A percentile compares a stretch with the other conserved stretches of the same genome.
Evolutionary conservation across 768 basidiomycete species (phyloP).

Genomic region (Paxillus involutus): DNA sequence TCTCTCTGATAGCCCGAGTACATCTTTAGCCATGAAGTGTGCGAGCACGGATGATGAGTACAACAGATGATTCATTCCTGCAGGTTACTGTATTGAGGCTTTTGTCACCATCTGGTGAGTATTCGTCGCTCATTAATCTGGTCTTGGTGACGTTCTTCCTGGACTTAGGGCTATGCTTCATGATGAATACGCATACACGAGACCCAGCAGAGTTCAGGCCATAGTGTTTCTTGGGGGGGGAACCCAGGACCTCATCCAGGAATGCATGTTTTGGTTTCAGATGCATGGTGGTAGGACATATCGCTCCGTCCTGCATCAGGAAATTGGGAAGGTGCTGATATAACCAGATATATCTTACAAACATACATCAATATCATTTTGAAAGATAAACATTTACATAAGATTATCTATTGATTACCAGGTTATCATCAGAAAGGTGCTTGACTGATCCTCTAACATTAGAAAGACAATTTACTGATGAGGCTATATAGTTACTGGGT

Average conservation of each 20-base stretch:
- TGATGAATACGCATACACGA: constrained; percentile 13
- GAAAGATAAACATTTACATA: too few relatives aligned
- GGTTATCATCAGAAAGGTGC: too few relatives aligned
- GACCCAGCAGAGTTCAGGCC: constrained; percentile 21
- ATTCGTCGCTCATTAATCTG: too few relatives aligned
- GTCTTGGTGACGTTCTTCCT: not conserved
- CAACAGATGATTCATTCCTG: constrained; percentile 20
- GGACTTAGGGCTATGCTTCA: constrained; percentile 17
- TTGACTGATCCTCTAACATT: too few relatives aligned
- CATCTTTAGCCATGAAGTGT: constrained; percentile 5
- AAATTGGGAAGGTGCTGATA: too few relatives aligned
- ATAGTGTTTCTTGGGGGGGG: constrained; percentile 21
- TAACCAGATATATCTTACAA: too few relatives aligned
- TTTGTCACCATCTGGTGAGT: constrained; percentile 18
- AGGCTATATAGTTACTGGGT: too few relatives aligned
- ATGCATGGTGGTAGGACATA: constrained; percentile 12
- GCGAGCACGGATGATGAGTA: constrained; percentile 13
- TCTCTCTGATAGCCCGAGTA: not conserved
- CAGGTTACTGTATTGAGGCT: constrained; percentile 11
- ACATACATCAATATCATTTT: too few relatives aligned
- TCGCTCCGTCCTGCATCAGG: too few relatives aligned
- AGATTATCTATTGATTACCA: too few relatives aligned
- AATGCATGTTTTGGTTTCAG: constrained; percentile 18
- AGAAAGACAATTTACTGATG: too few relatives aligned
- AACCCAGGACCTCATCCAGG: constrained; percentile 12